Conservation (phyloP, 2,329 filamentous ascomycete species). For the Elsinoe perseae region DNA sequence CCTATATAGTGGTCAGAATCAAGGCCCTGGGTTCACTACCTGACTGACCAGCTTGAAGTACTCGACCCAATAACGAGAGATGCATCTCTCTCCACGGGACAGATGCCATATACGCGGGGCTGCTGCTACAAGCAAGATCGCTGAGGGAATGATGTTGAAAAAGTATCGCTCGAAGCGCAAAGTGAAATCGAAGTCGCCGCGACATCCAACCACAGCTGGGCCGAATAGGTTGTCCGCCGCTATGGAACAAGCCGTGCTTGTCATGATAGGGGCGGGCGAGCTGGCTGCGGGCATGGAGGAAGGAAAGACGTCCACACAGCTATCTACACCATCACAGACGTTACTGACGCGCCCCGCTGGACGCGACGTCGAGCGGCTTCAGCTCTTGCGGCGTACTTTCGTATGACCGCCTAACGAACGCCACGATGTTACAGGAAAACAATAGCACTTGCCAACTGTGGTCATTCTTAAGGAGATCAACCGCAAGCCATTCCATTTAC, state of each 20-base stretch:
- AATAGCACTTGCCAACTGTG: neutral
- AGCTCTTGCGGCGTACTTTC: neutral
- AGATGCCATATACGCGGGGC: slow-evolving; percentile 28
- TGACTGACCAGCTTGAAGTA: slow-evolving; percentile 15
- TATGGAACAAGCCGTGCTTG: neutral
- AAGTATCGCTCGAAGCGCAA: slow-evolving; percentile 32
- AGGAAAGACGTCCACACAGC: neutral
- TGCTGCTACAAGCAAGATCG: slow-evolving; percentile 26
- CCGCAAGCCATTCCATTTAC: neutral
- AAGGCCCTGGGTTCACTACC: neutral
- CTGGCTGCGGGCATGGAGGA: neutral
- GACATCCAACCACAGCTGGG: slow-evolving; percentile 16
- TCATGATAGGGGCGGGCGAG: neutral
- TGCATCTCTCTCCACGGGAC: slow-evolving; percentile 24
- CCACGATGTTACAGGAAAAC: neutral
- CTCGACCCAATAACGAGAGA: slow-evolving; percentile 7
- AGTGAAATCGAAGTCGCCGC: slow-evolving; percentile 34
- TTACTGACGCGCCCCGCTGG: neutral
- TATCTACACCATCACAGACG: neutral
- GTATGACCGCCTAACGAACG: neutral
- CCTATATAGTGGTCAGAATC: slow-evolving; percentile 5
- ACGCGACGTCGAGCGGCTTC: neutral
- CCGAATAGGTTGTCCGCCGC: slow-evolving; percentile 15
- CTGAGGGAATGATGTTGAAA: slow-evolving; percentile 28
- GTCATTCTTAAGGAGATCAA: neutral